A percentile compares a stretch with the other conserved stretches of the same genome.
phyloP scores from a whole-genome alignment of 768 basidiomycete species.

The Collybia mongolica region DNA sequence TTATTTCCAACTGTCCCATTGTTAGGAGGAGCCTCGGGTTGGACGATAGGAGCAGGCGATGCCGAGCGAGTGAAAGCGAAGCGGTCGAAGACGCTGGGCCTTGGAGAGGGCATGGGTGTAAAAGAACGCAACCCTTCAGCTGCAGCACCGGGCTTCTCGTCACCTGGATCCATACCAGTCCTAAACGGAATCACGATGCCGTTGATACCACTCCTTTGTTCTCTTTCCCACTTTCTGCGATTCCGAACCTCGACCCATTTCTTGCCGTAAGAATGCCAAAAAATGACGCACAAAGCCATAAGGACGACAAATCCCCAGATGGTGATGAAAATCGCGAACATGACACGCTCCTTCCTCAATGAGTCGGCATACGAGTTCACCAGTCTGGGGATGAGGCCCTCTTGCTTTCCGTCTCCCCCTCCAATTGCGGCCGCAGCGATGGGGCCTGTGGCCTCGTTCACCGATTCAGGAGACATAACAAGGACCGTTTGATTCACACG shows the following conservation, averaged over 20 bases:
- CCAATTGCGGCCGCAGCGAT: constrained; percentile 84
- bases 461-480: constrained; percentile 66
- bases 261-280: constrained; percentile 70
- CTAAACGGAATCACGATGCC: constrained; percentile 39
- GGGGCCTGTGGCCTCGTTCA: constrained; percentile 75
- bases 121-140: constrained; percentile 40
- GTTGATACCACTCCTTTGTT: constrained; percentile 50
- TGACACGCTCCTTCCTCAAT: constrained; percentile 78
- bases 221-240: constrained; percentile 47
- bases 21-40: constrained; percentile 23
- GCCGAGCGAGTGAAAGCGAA: constrained; percentile 27
- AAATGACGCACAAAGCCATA: constrained; percentile 68
- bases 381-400: constrained; percentile 70
- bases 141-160: constrained; percentile 16
- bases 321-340: constrained; percentile 80
- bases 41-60: constrained; percentile 15
- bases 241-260: constrained; percentile 43
- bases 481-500: constrained; percentile 74
- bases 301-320: constrained; percentile 84
- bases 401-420: constrained; percentile 43
- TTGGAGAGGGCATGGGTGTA: constrained; percentile 48
- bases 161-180: constrained; percentile 2
- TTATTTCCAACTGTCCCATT: constrained; percentile 40
- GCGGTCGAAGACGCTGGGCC: constrained; percentile 29
- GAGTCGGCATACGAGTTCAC: constrained; percentile 70